phyloP scores from a whole-genome alignment of 73 alveolate species.

The Durusdinium trenchii region DNA sequence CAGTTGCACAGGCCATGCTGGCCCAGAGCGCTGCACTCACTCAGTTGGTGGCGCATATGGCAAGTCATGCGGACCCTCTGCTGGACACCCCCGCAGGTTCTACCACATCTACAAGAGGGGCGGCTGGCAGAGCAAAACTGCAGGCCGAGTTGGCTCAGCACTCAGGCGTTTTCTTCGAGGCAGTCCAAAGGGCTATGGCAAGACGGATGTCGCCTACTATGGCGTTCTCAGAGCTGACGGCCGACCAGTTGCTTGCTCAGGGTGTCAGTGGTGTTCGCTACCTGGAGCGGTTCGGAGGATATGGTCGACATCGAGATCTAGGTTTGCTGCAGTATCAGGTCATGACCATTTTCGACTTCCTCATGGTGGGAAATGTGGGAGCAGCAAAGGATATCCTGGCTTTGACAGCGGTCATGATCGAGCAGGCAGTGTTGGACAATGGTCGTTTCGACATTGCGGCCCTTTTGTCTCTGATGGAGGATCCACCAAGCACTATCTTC shows the following conservation, averaged over 20 bases:
- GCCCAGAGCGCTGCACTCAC: neutral
- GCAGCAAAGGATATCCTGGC: neutral
- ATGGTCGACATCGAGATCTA: neutral
- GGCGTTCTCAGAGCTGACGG: neutral
- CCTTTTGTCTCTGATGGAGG: neutral
- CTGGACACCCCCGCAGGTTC: too few species aligned
- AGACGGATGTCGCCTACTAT: neutral
- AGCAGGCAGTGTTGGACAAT: neutral
- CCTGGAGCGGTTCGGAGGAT: constrained; percentile 9
- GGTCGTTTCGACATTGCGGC: constrained; percentile 8
- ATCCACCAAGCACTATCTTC: neutral
- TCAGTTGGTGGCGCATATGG: too few species aligned
- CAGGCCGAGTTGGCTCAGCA: neutral
- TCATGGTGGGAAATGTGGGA: neutral
- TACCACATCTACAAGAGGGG: too few species aligned
- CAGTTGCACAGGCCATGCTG: neutral
- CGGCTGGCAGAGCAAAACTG: neutral
- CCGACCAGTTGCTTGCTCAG: neutral
- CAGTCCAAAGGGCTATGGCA: neutral
- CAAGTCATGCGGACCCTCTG: too few species aligned
- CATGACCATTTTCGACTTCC: neutral
- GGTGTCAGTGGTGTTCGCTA: neutral
- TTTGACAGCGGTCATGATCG: neutral
- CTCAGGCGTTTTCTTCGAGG: constrained; percentile 12
- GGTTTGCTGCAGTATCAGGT: neutral